Base-by-base conservation (phyloP, 2,329 filamentous ascomycete genomes). In the Neofusicoccum ribis region DNA sequence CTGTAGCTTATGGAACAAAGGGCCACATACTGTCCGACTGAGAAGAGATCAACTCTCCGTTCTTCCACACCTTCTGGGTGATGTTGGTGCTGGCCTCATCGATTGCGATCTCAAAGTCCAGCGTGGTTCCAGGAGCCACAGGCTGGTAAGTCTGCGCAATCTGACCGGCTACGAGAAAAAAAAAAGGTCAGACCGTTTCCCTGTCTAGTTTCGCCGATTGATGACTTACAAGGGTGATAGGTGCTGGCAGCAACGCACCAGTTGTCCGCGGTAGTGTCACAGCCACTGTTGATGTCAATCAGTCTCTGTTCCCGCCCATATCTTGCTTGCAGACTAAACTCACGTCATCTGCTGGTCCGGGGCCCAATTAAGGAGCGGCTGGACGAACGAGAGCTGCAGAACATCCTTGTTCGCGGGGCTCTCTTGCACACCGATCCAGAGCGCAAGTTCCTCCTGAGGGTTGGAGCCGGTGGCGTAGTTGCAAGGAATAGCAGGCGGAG, bases 191-290 rank as follows among this genome's bases (percentile, higher is more conserved):
- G 27, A 31, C 6, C 6, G 6, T 31, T 31, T 31, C 27, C 27
- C 6, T 31, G 27, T 31, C 6, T 7, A 7, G 6, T 5, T 31
- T 7, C 27, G 5, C 6, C 27, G 27, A 5, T 31, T 5, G 17
- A 17, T 2, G 12, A 31, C 60, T 63, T 23, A 63, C 60, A 17
- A 11, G 65, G 54, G 2, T 44, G 51, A 43, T 68, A 66, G 17
- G 66, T 62, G 56, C 66, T 68, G 3, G 65, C 64, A 6, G 66
- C 36, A 14, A 66, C 46, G 34, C 66, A 68, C 66, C 64, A 68
- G 27, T 66, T 63, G n/a, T 68, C 54, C 14, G 37, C 37, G 20
- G 56, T 46, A 4, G 62, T 44, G 27, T 52, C 56, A 23, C 63
- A 65, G 31, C 63, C 63, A 23, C 41, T 59, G 15, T 17, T 44